Percentiles rank a stretch among this genome's conserved stretches.
Conservation (phyloP, 2,329 filamentous ascomycete species). For the Peltaster fructicola region DNA sequence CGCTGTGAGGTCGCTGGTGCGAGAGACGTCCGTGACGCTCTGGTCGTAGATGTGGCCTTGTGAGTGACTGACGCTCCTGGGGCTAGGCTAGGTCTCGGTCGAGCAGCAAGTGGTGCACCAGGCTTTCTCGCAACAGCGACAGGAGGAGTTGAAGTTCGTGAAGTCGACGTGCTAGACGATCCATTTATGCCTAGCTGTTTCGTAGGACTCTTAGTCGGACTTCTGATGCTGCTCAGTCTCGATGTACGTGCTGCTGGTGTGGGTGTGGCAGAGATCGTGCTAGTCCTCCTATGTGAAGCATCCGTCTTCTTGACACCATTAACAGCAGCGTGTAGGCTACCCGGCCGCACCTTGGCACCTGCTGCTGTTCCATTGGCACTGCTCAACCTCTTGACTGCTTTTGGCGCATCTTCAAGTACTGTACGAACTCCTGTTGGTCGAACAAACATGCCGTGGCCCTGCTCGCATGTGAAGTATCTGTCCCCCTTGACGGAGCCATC, state of each 20-base stretch:
- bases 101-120: slow-evolving; percentile 23
- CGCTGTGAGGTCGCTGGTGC: slow-evolving; percentile 6
- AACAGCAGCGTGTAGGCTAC: slow-evolving; percentile 19
- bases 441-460: slow-evolving; percentile 68
- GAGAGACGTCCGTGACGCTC: slow-evolving; percentile 5
- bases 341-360: slow-evolving; percentile 23
- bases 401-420: slow-evolving; percentile 15
- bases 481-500: slow-evolving; percentile 79
- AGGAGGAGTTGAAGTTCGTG: slow-evolving; percentile 48
- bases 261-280: slow-evolving; percentile 35
- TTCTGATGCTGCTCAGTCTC: slow-evolving; percentile 41
- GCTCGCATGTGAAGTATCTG: slow-evolving; percentile 68
- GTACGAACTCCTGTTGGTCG: slow-evolving; percentile 50
- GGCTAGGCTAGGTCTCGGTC: slow-evolving; percentile 38
- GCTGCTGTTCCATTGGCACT: slow-evolving; percentile 11
- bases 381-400: slow-evolving; percentile 1
- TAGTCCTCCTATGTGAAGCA: slow-evolving; percentile 10
- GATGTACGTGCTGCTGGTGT: slow-evolving; percentile 55
- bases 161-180: slow-evolving; percentile 38
- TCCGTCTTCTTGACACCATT: slow-evolving; percentile 15
- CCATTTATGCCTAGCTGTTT: slow-evolving; percentile 44
- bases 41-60: too few species aligned
- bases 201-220: slow-evolving; percentile 61
- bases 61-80: too few species aligned
- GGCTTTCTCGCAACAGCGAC: slow-evolving; percentile 25